Conservation (phyloP, 169 alveolate genomes). For the Babesia ovata region DNA sequence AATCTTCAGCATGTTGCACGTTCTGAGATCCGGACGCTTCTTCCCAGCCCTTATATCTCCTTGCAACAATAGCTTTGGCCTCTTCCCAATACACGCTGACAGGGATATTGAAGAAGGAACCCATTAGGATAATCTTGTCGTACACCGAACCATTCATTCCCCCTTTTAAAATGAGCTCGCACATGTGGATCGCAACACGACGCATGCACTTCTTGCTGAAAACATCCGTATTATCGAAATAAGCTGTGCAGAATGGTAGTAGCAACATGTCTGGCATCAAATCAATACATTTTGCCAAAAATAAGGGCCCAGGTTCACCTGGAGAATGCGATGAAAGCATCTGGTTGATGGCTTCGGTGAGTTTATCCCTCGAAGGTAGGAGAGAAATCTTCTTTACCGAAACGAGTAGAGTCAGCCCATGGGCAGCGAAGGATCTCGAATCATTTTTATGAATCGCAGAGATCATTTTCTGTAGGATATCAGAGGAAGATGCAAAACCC, state of each 20-base stretch:
- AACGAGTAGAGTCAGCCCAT: constrained; percentile 15
- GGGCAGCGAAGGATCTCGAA: constrained; percentile 14
- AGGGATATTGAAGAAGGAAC: neutral
- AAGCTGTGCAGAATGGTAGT: constrained; percentile 28
- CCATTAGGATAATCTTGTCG: neutral
- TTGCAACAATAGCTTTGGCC: neutral
- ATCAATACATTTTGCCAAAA: constrained; percentile 11
- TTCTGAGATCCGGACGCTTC: neutral
- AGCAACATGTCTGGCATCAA: constrained; percentile 4
- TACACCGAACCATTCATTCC: neutral
- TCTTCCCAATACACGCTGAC: neutral
- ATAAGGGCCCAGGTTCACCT: neutral
- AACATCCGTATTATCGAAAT: constrained; percentile 3
- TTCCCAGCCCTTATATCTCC: neutral
- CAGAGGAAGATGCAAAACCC: neutral
- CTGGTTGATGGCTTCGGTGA: neutral
- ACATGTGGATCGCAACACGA: neutral
- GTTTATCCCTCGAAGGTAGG: constrained; percentile 1
- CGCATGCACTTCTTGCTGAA: neutral
- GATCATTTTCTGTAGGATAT: neutral
- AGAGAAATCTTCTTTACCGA: constrained; percentile 4
- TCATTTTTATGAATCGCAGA: neutral
- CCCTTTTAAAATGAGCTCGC: neutral
- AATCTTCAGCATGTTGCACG: neutral
- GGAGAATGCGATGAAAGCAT: neutral